phyloP scores from a whole-genome alignment of 176 grass and related monocot genomes.

The Metroxylon sagu region DNA sequence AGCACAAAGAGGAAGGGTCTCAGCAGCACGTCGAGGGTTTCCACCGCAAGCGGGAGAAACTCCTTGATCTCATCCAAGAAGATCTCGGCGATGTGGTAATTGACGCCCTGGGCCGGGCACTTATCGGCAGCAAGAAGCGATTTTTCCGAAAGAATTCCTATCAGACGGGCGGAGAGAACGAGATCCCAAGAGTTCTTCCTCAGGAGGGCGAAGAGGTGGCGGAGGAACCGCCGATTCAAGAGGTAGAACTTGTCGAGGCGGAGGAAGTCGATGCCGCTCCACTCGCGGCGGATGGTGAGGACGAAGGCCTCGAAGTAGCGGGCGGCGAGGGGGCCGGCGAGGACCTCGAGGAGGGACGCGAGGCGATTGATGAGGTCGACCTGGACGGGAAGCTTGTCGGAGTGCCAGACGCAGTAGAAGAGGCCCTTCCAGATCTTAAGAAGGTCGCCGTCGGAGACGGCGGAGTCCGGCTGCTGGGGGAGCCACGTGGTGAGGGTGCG shows the following conservation, averaged over 20 bases:
- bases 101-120: constrained; percentile 21
- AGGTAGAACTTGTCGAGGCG: constrained; percentile 98
- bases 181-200: constrained; percentile 36
- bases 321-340: constrained; percentile 20
- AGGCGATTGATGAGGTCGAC: constrained; percentile 56
- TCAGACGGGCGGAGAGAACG: constrained; percentile 20
- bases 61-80: constrained; percentile 72
- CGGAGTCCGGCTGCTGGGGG: constrained; percentile 12
- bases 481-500: constrained; percentile 43
- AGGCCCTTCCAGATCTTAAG: constrained; percentile 94
- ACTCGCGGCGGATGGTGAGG: constrained; percentile 77
- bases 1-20: constrained; percentile 58
- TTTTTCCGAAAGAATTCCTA: constrained; percentile 36
- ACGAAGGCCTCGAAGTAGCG: constrained; percentile 57
- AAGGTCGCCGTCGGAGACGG: constrained; percentile 43
- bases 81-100: constrained; percentile 67
- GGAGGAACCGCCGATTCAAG: constrained; percentile 64
- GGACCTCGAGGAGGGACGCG: constrained; percentile 42
- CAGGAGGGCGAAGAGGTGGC: constrained; percentile 62
- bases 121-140: constrained; percentile 29
- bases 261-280: constrained; percentile 74
- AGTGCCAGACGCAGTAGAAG: constrained; percentile 99
- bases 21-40: constrained; percentile 34
- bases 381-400: constrained; percentile 70
- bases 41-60: constrained; percentile 40